Conservation (phyloP, 768 basidiomycete species). For the Hygrophorus pudorinus region DNA sequence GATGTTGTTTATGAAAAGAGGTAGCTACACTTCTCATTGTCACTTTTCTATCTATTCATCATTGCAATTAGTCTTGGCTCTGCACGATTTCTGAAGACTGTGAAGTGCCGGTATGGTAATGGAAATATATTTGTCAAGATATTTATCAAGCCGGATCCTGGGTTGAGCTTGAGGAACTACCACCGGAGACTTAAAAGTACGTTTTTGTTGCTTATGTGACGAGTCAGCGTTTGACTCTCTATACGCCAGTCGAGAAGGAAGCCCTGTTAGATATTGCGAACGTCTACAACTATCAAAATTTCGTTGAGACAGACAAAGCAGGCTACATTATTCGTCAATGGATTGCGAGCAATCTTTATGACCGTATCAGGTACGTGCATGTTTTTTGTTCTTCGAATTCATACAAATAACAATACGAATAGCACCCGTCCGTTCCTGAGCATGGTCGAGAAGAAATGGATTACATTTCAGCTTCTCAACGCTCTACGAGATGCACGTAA, state of each 20-base stretch:
- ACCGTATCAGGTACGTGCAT: conserved; percentile 79
- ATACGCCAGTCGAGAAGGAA: conserved; percentile 67
- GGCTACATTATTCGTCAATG: conserved; percentile 94
- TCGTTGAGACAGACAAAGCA: conserved; percentile 92
- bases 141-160: conserved; percentile 90
- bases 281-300: conserved; percentile 79
- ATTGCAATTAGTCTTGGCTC: conserved; percentile 44
- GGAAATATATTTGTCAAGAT: conserved; percentile 88
- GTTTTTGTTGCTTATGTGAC: conserved; percentile 1
- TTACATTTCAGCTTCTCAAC: conserved; percentile 84
- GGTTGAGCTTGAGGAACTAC: conserved; percentile 65
- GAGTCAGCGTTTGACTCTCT: neutral
- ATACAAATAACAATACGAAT: conserved; percentile 1
- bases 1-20: conserved; percentile 91
- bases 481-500: conserved; percentile 76
- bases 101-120: conserved; percentile 76
- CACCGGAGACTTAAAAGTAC: conserved; percentile 70
- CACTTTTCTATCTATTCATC: neutral
- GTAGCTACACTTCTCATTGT: conserved; percentile 28
- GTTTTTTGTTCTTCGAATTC: neutral
- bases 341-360: conserved; percentile 90
- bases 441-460: conserved; percentile 94
- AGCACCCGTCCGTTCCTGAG: conserved; percentile 95
- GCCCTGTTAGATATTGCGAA: conserved; percentile 77
- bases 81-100: conserved; percentile 74